These are phyloP conservation scores for Suillus ampliporus DNA, from an alignment of 768 basidiomycete genomes.

Conservation along the genomic window DNA sequence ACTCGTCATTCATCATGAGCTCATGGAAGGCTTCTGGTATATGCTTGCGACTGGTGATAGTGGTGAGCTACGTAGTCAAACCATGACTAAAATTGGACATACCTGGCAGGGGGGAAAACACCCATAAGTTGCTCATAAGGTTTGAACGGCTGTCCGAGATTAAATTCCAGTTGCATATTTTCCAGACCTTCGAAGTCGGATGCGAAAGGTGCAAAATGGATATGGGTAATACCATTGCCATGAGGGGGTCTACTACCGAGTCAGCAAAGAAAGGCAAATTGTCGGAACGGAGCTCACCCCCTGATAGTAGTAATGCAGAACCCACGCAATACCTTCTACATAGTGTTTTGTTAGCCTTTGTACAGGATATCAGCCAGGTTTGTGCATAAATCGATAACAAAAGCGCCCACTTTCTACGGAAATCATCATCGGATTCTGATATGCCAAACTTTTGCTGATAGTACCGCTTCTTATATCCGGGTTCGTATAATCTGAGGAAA, in stretches of 20 bases:
- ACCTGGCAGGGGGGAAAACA: constrained; percentile 96
- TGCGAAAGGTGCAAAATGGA: constrained; percentile 98
- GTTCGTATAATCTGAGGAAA: constrained; percentile 82
- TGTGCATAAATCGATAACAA: constrained; percentile 10
- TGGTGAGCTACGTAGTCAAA: neutral
- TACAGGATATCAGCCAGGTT: constrained; percentile 12
- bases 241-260: constrained; percentile 69
- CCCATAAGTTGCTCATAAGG: constrained; percentile 99
- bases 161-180: constrained; percentile 81
- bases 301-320: constrained; percentile 97
- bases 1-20: constrained; percentile 86
- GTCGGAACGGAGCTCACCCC: constrained; percentile 62
- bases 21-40: constrained; percentile 86
- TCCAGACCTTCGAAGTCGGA: constrained; percentile 86
- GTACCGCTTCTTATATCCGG: constrained; percentile 95
- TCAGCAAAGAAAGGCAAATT: constrained; percentile 10
- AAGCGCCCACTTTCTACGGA: constrained; percentile 67
- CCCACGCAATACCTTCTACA: constrained; percentile 95
- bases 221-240: constrained; percentile 99
- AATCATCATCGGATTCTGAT: constrained; percentile 68
- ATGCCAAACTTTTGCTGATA: constrained; percentile 92
- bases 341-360: constrained; percentile 81
- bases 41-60: constrained; percentile 71
- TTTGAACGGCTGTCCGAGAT: constrained; percentile 86
- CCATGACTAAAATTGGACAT: constrained; percentile 22